These are phyloP conservation scores for Ceratobasidium sp. DNA, from an alignment of 1,284 basidiomycete species.

Conservation along the genomic window DNA sequence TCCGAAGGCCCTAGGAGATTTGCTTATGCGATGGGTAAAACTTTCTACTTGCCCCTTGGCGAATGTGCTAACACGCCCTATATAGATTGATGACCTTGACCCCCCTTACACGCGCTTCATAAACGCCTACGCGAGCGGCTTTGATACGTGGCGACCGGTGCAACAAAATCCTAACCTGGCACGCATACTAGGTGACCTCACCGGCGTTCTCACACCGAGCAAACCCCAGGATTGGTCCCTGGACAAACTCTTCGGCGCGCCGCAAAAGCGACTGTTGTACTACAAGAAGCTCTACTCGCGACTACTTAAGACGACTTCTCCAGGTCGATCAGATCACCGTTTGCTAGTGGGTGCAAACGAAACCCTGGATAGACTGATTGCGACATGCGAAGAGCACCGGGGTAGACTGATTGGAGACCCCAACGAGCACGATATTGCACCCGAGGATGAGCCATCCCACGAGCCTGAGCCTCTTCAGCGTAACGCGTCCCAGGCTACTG, in stretches of 20 bases:
- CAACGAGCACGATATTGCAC: slow-evolving; percentile 26
- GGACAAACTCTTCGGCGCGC: slow-evolving; percentile 89
- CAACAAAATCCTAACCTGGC: slow-evolving; percentile 79
- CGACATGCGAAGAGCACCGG: slow-evolving; percentile 71
- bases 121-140: slow-evolving; percentile 79
- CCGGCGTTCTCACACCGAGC: slow-evolving; percentile 72
- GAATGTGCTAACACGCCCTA: slow-evolving; percentile 39
- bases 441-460: slow-evolving; percentile 4
- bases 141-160: slow-evolving; percentile 87
- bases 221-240: slow-evolving; percentile 79
- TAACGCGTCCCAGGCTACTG: slow-evolving; percentile 10
- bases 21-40: slow-evolving; percentile 96
- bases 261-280: slow-evolving; percentile 87
- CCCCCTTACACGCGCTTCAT: slow-evolving; percentile 88
- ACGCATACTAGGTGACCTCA: slow-evolving; percentile 78
- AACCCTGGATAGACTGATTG: slow-evolving; percentile 81
- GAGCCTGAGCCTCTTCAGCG: slow-evolving; percentile 1
- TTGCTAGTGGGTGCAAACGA: slow-evolving; percentile 85
- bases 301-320: slow-evolving; percentile 88
- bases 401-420: slow-evolving; percentile 33
- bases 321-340: slow-evolving; percentile 89
- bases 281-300: slow-evolving; percentile 93
- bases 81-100: slow-evolving; percentile 89
- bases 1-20: slow-evolving; percentile 95
- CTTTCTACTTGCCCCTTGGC: slow-evolving; percentile 26